Evolutionary conservation across 306 rosid genomes (phyloP).

Genomic region (Cicer yamashitae): DNA sequence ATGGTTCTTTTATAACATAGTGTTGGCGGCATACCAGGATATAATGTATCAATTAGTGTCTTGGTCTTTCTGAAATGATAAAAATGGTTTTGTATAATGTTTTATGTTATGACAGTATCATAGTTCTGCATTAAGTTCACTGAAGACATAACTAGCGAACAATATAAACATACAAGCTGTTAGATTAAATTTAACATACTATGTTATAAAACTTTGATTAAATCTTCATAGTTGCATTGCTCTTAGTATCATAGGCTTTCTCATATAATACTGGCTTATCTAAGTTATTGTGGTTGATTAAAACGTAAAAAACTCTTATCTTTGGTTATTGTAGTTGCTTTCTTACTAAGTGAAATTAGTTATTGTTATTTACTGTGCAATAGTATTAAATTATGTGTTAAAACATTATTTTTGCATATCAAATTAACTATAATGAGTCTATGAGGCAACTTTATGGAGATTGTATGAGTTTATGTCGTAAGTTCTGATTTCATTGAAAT

Average conservation of each 20-base stretch:
- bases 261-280: not conserved
- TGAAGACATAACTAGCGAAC: not conserved
- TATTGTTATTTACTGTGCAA: not conserved
- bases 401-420: not conserved
- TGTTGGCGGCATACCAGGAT: not conserved
- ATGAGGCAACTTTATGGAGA: not conserved
- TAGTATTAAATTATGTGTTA: not conserved
- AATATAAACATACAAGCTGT: not conserved
- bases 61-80: not conserved
- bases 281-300: not conserved
- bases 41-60: not conserved
- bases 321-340: not conserved
- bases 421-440: not conserved
- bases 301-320: not conserved
- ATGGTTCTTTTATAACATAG: slow-evolving; percentile 22
- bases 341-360: too few relatives aligned
- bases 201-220: not conserved
- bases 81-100: not conserved
- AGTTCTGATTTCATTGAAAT: slow-evolving; percentile 27
- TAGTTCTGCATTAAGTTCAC: slow-evolving; percentile 3
- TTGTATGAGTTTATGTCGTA: not conserved
- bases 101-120: not conserved
- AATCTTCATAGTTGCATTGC: not conserved
- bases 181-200: slow-evolving; percentile 19
- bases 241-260: not conserved